Evolutionary conservation across 106 monocot genomes (phyloP).

Genomic region (Dendrobium chrysotoxum): DNA sequence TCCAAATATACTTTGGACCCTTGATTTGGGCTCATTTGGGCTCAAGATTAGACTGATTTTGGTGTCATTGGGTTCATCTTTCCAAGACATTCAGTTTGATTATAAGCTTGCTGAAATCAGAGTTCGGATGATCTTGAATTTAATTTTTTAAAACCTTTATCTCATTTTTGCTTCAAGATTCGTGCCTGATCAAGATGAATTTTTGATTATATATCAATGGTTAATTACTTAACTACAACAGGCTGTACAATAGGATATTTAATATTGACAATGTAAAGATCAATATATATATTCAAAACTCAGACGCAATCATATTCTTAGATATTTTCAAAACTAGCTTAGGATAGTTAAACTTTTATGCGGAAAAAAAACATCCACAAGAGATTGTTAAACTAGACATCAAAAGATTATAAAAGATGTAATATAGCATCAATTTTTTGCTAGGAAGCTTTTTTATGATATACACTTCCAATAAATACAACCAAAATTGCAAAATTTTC

Average conservation of each 20-base stretch:
- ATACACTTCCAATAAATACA: background rate
- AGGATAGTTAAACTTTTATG: background rate
- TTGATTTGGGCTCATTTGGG: too few relatives aligned
- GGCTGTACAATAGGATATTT: conserved; percentile 36
- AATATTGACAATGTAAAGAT: background rate
- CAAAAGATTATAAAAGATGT: background rate
- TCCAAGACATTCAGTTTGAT: too few relatives aligned
- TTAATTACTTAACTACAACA: background rate
- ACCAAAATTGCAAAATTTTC: background rate
- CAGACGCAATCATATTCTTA: background rate
- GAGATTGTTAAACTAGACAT: background rate
- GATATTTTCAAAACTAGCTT: background rate
- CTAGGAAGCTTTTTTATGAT: background rate
- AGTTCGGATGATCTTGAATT: too few relatives aligned
- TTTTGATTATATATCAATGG: too few relatives aligned
- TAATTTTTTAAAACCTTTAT: too few relatives aligned
- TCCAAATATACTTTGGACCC: too few relatives aligned
- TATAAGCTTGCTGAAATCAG: too few relatives aligned
- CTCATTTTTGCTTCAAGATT: too few relatives aligned
- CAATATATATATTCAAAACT: background rate
- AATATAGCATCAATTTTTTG: background rate
- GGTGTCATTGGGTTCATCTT: too few relatives aligned
- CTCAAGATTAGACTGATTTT: too few relatives aligned
- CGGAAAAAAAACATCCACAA: background rate
- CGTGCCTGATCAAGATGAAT: too few relatives aligned